Percentiles rank a stretch among this genome's conserved stretches.
Conservation (phyloP, 2,329 filamentous ascomycete species). For the Nigrospora osmanthi region DNA sequence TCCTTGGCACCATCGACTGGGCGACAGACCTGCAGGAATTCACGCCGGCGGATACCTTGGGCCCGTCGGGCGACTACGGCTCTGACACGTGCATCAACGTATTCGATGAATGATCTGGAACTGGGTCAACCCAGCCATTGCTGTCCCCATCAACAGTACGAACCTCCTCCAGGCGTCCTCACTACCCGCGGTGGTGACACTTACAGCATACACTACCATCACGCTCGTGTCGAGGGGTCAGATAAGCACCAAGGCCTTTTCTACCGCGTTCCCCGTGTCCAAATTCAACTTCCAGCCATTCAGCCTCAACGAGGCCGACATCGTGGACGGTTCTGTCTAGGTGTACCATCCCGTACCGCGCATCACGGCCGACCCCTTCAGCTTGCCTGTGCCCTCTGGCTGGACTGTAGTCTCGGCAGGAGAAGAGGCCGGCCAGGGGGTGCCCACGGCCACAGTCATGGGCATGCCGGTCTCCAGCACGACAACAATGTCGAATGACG, state of each 20-base stretch:
- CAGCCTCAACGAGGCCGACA: background rate
- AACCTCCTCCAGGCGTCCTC: background rate
- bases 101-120: background rate
- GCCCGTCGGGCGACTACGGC: background rate
- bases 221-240: background rate
- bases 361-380: background rate
- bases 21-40: slow-evolving; percentile 20
- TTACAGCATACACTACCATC: background rate
- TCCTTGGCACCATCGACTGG: slow-evolving; percentile 23
- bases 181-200: background rate
- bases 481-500: background rate
- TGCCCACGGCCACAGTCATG: too few relatives aligned
- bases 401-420: background rate
- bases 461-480: background rate
- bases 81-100: background rate
- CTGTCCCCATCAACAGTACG: background rate
- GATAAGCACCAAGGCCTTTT: background rate
- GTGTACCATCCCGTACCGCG: background rate
- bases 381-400: background rate
- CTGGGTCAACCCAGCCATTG: background rate
- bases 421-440: too few relatives aligned
- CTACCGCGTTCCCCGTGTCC: background rate
- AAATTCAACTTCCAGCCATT: background rate
- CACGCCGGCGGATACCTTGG: background rate
- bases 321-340: background rate